Evolutionary conservation across 192 early-diverging fungal genomes (phyloP).

Genomic region (Podila minutissima): DNA sequence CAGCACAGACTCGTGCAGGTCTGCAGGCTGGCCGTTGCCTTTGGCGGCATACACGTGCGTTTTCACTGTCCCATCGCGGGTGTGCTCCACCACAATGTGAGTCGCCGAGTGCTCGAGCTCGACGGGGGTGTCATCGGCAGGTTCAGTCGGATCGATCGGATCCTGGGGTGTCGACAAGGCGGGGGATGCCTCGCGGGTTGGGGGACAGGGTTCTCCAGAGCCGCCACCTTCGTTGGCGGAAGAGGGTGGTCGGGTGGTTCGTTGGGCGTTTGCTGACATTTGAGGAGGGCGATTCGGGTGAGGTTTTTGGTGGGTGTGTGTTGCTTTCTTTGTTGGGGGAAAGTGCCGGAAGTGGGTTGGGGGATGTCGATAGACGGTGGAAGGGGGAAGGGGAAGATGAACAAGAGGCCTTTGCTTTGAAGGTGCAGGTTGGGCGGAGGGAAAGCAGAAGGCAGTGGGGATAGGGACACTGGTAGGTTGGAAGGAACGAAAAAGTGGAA

Average conservation of each 20-base stretch:
- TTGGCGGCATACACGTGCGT: constrained; percentile 39
- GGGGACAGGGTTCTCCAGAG: no score
- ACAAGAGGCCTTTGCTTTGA: no score
- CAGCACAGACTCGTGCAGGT: constrained; percentile 12
- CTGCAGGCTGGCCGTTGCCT: constrained; percentile 27
- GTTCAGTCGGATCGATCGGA: background rate
- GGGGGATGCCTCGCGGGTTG: background rate
- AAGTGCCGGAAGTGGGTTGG: no score
- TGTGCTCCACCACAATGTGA: constrained; percentile 40
- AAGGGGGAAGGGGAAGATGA: no score
- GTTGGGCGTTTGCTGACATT: no score
- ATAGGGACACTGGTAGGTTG: background rate
- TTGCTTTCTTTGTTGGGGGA: no score
- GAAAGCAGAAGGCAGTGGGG: background rate
- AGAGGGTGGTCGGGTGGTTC: no score
- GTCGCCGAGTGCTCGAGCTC: constrained; percentile 13
- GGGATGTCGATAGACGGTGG: no score
- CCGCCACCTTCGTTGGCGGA: no score
- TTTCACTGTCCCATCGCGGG: constrained; percentile 24
- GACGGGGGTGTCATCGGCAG: background rate
- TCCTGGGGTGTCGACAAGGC: background rate
- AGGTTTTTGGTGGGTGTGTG: no score
- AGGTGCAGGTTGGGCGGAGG: background rate
- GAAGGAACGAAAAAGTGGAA: background rate
- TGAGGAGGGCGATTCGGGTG: no score